Evolutionary conservation across 2,329 filamentous ascomycete species (phyloP), one percentile per base, ranked within the genome.

Genomic region (Aspergillus sp.): DNA sequence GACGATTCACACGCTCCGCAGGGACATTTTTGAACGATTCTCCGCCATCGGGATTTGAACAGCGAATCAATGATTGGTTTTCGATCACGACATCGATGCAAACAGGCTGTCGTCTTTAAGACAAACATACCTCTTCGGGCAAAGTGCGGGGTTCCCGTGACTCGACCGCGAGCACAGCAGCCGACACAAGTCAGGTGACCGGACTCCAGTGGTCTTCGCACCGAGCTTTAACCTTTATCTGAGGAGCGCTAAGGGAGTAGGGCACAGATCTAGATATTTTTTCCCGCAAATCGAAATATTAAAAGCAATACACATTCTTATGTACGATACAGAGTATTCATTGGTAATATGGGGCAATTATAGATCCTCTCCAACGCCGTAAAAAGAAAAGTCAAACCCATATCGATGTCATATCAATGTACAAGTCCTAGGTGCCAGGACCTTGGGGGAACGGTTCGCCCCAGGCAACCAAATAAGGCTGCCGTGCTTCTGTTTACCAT

Each of bases 51-150:
- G 70, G 68, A 66, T 71, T 69, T 66, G 70, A 73, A 71, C 68
- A 70, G 64, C 69, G 62, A 55, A 23, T 19, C 49, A 58, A 51
- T 75, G 60, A 77, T 77, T 77, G 75, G 75, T 55, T 56, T 57
- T 44, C 63, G 75, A 77, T 77, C 75, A 77, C 75, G 75, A 77
- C 75, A 78, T 78, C 75, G 72, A 68, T 74, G 72, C 69, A 72
- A 74, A 73, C 68, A 50, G 43, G 21, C 14, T 21, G 37, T 17
- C 27, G 39, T 31, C 35, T 50, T n/a, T 1, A 3, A 52, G 66
- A 64, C 71, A 74, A 74, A 74, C 70, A 56, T 64, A 19, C 70
- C 63, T 4, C 9, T 62, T 70, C 49, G 43, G 64, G 66, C 11
- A 47, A 63, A 59, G 67, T 66, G 66, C 64, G 62, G 65, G 62